These are phyloP conservation scores for Suillus placidus DNA, from an alignment of 768 basidiomycete genomes.

Conservation along the genomic window DNA sequence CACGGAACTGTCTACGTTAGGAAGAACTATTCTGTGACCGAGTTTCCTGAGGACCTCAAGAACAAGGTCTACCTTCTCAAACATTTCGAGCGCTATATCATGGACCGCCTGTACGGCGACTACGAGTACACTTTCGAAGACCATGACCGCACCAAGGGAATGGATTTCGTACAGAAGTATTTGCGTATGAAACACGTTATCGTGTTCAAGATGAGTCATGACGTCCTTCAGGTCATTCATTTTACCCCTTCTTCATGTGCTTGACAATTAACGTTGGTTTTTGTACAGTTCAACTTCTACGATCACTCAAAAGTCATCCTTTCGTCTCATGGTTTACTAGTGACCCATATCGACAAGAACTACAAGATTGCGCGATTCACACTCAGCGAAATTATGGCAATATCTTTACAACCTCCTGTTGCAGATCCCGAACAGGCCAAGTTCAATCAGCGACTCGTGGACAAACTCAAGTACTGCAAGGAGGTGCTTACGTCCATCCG, in stretches of 20 bases:
- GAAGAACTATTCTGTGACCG: slow-evolving; percentile 67
- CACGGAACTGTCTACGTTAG: slow-evolving; percentile 70
- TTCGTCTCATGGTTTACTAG: slow-evolving; percentile 72
- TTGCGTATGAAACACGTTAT: slow-evolving; percentile 97
- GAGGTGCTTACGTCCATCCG: slow-evolving; percentile 78
- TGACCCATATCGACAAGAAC: slow-evolving; percentile 92
- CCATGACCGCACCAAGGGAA: slow-evolving; percentile 65
- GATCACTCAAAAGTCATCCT: slow-evolving; percentile 96
- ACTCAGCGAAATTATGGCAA: slow-evolving; percentile 69
- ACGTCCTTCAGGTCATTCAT: slow-evolving; percentile 83
- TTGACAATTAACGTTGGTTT: background rate
- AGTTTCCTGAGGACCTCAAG: slow-evolving; percentile 82
- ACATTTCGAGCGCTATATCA: slow-evolving; percentile 94
- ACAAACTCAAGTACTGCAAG: slow-evolving; percentile 85
- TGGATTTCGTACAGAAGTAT: slow-evolving; percentile 97
- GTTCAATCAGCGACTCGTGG: slow-evolving; percentile 64
- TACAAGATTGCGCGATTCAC: slow-evolving; percentile 76
- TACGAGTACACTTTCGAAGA: slow-evolving; percentile 85
- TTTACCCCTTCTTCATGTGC: slow-evolving; percentile 5
- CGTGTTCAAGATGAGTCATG: slow-evolving; percentile 94
- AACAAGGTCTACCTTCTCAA: slow-evolving; percentile 91
- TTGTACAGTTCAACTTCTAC: slow-evolving; percentile 91
- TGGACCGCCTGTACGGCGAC: slow-evolving; percentile 84
- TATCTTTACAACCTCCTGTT: slow-evolving; percentile 43
- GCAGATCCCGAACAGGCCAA: slow-evolving; percentile 59